A percentile compares a stretch with the other conserved stretches of the same genome.
Conservation (phyloP, 768 basidiomycete genomes). For the Solioccasus polychromus region DNA sequence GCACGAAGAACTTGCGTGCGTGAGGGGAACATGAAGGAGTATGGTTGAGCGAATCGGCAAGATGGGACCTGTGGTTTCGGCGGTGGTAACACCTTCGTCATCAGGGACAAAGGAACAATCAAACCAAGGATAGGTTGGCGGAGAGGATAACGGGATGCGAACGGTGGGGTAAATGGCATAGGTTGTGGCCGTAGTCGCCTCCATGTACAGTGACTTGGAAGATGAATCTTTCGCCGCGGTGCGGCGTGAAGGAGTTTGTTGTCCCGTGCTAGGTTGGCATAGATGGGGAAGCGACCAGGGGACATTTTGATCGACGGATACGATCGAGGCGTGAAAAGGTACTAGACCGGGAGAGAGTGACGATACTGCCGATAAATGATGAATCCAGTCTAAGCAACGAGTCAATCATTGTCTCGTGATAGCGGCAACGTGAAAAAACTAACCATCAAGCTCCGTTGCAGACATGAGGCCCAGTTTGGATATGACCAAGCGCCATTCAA, state of each 20-base stretch:
- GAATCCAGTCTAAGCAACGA: conserved; percentile 59
- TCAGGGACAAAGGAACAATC: conserved; percentile 35
- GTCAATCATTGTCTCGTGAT: conserved; percentile 1
- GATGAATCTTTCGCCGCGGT: conserved; percentile 29
- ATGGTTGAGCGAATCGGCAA: conserved; percentile 57
- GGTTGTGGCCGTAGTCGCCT: conserved; percentile 39
- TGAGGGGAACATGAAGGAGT: conserved; percentile 53
- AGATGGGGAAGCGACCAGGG: conserved; percentile 55
- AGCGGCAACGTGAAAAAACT: conserved; percentile 21
- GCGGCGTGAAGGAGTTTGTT: conserved; percentile 27
- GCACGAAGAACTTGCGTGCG: conserved; percentile 36
- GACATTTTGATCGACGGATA: conserved; percentile 56
- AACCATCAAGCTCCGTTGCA: conserved; percentile 63
- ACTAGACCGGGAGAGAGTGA: conserved; percentile 40
- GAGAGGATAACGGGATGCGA: conserved; percentile 42
- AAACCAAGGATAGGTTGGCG: conserved; percentile 25
- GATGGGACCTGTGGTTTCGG: conserved; percentile 37
- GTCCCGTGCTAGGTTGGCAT: conserved; percentile 22
- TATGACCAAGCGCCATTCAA: conserved; percentile 81
- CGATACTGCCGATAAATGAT: conserved; percentile 43
- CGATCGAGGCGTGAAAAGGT: conserved; percentile 56
- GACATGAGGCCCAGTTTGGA: conserved; percentile 64
- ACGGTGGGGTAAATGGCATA: conserved; percentile 47
- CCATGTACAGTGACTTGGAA: conserved; percentile 31
- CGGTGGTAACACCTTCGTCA: conserved; percentile 17